phyloP scores from a whole-genome alignment of 169 alveolate species.

The Perkinsus marinus region DNA sequence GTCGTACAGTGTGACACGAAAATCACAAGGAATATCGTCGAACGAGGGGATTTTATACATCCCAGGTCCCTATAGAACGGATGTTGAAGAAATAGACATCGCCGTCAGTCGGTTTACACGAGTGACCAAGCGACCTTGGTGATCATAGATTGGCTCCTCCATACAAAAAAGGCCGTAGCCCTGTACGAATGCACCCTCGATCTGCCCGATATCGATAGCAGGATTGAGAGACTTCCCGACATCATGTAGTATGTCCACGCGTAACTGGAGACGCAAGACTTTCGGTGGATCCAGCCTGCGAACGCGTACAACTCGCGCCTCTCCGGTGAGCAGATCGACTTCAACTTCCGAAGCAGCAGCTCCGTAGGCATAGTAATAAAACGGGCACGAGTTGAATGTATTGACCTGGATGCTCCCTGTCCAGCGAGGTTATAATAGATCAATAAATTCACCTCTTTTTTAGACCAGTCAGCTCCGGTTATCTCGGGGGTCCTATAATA shows the following conservation, averaged over 20 bases:
- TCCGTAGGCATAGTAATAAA: slow-evolving; percentile 16
- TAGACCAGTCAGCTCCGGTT: not conserved
- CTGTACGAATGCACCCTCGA: slow-evolving; percentile 29
- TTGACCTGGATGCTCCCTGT: not conserved
- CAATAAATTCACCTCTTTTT: not conserved
- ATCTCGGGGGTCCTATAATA: slow-evolving; percentile 2
- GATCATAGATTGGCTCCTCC: slow-evolving; percentile 7
- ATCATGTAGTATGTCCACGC: slow-evolving; percentile 15
- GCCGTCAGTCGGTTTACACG: not conserved
- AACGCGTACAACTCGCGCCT: not conserved
- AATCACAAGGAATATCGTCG: not conserved
- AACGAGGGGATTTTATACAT: not conserved
- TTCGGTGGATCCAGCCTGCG: not conserved
- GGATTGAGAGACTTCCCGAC: slow-evolving; percentile 22
- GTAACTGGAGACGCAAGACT: no score
- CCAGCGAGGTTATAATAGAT: not conserved
- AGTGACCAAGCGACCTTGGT: not conserved
- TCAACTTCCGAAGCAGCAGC: slow-evolving; percentile 18
- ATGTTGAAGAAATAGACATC: not conserved
- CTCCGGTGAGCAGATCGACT: slow-evolving; percentile 12
- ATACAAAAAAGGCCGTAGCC: slow-evolving; percentile 16
- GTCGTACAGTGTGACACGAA: not conserved
- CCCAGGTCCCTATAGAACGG: not conserved
- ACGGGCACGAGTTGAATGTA: slow-evolving; percentile 7
- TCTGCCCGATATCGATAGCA: slow-evolving; percentile 23